Evolutionary conservation across 2,329 filamentous ascomycete genomes (phyloP), one percentile per base, ranked within the genome.

Genomic region (Paecilomyces variotii): DNA sequence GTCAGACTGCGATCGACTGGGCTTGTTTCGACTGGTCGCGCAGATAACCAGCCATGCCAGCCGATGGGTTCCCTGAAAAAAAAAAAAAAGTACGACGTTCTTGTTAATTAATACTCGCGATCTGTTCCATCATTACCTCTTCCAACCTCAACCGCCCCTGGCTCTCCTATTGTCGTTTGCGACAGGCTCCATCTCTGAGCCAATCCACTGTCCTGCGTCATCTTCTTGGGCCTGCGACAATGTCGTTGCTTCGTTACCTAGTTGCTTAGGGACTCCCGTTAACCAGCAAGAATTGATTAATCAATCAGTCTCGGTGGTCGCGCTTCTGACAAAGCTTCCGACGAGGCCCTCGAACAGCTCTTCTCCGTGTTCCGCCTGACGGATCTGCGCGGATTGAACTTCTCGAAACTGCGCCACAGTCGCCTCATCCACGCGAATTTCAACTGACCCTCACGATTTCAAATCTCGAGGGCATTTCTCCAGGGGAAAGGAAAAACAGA

Each of bases 1-100:
- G 53, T 56, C 53, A 56, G 28, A 45, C 39, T 45, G 19, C n/a
- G 39, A 45, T 53, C 28, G 51, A 53, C 28, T 53, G 51, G 28
- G 4, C 51, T 32, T 19, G 28, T 53, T 28, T 53, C 28, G 26
- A 14, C 24, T 32, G 12, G 26, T 25, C 28, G 51, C 28, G 12
- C 14, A 53, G 26, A 28, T 53, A 53, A 30, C 25, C 30, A 49
- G 25, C 27, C 54, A 49, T 55, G 54, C 25, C 32, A n/a, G n/a
- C n/a, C 6, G 32, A 14, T 45, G 35, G 35, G 4, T n/a, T 6
- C 12, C 35, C 35, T 32, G 30, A 10, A 39, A 39, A 5, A 3
- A 39, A 39, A 5, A 3, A 6, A 45, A 45, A 45, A 45, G 39
- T 45, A 45, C n/a, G 14, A 6, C 30, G n/a, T 4, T 19, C 39